Conservation (phyloP, 2,329 filamentous ascomycete species). For the Diaporthe citri region DNA sequence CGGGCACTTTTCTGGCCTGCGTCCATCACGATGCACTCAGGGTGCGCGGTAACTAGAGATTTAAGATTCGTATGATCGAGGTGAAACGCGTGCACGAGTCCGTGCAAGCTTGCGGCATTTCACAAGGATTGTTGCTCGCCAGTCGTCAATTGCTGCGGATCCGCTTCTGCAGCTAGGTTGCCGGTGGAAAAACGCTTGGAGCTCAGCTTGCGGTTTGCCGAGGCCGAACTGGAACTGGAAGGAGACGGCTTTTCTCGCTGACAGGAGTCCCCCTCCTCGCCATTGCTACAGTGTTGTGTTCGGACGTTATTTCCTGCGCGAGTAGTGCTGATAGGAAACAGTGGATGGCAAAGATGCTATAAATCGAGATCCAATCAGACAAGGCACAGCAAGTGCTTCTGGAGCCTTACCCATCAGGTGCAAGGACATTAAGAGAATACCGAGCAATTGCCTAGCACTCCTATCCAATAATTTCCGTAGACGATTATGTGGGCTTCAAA, state of each 20-base stretch:
- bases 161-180: neutral
- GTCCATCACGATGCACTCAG: neutral
- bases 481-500: neutral
- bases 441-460: neutral
- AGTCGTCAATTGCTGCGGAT: conserved; percentile 1
- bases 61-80: conserved; percentile 12
- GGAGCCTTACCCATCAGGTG: neutral
- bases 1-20: neutral
- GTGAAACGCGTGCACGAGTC: conserved; percentile 26
- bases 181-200: neutral
- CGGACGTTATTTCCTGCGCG: neutral
- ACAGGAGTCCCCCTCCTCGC: neutral
- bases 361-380: neutral
- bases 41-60: neutral
- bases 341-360: neutral
- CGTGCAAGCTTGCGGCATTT: conserved; percentile 19
- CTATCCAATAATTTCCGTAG: neutral
- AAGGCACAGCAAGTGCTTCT: neutral
- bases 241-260: too few relatives aligned
- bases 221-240: neutral
- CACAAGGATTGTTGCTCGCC: neutral
- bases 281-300: neutral
- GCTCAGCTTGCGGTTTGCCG: neutral
- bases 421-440: too few relatives aligned
- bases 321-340: neutral